phyloP scores from a whole-genome alignment of 176 grass and related monocot genomes.

The Oryza coarctata region DNA sequence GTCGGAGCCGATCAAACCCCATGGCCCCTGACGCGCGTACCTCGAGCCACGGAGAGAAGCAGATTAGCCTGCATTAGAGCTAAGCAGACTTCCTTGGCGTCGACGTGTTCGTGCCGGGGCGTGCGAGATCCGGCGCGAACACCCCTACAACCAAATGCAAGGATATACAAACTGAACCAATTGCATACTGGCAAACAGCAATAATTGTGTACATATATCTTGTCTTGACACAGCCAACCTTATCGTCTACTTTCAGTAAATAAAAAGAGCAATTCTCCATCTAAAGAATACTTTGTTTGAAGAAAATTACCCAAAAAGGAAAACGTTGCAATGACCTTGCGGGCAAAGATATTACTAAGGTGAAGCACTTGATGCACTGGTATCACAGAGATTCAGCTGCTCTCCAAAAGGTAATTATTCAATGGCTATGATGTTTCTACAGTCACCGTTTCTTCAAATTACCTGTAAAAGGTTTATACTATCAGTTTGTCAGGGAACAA shows the following conservation, averaged over 20 bases:
- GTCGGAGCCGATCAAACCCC: no score
- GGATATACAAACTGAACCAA: neutral
- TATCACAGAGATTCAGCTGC: neutral
- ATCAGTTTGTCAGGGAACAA: neutral
- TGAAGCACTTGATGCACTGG: conserved; percentile 16
- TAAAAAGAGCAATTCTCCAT: conserved; percentile 2
- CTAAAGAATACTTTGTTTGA: conserved; percentile 12
- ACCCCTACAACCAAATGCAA: neutral
- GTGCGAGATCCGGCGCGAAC: no score
- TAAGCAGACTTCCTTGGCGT: no score
- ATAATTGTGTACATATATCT: neutral
- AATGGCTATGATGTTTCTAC: neutral
- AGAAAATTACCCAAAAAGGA: conserved; percentile 8
- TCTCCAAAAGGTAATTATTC: conserved; percentile 5
- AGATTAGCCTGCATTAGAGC: no score
- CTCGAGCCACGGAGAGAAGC: no score
- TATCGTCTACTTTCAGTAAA: conserved; percentile 12
- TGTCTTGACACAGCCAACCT: neutral
- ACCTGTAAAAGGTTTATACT: neutral
- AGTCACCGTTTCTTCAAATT: neutral
- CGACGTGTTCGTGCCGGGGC: no score
- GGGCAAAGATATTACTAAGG: neutral
- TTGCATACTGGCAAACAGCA: neutral
- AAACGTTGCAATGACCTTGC: neutral
- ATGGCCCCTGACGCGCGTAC: no score